A percentile compares a stretch with the other conserved stretches of the same genome.
Conservation (phyloP, 495 filamentous ascomycete genomes). For the Astrocystis sublimbata region DNA sequence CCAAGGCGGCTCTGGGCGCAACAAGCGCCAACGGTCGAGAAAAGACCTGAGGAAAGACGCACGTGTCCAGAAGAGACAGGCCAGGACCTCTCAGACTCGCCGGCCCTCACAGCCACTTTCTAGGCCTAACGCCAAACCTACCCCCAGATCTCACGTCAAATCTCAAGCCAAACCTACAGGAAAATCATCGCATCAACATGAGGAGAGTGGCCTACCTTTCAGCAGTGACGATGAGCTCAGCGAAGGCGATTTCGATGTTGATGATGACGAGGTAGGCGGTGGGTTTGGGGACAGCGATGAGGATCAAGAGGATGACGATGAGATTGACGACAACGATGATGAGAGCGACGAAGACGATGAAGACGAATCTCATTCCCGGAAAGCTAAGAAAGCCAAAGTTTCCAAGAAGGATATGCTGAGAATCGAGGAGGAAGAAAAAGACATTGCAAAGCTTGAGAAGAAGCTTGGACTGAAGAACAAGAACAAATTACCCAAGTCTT, state of each 20-base stretch:
- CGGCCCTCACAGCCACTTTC: conserved; percentile 15
- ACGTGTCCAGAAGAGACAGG: conserved; percentile 43
- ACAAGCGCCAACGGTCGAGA: conserved; percentile 36
- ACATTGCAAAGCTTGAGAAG: conserved; percentile 86
- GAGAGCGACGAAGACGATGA: conserved; percentile 42
- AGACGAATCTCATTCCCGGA: conserved; percentile 25
- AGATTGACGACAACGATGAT: conserved; percentile 31
- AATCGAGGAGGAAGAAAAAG: conserved; percentile 74
- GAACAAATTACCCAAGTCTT: conserved; percentile 70
- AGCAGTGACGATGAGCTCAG: conserved; percentile 27
- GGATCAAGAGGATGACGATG: conserved; percentile 28
- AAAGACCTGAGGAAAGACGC: conserved; percentile 55
- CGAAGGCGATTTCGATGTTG: conserved; percentile 25
- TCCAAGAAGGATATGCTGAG: conserved; percentile 64
- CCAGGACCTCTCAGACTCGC: conserved; percentile 21
- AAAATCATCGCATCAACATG: conserved; percentile 9
- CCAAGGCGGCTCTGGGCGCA: conserved; percentile 13
- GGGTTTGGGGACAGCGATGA: conserved; percentile 25
- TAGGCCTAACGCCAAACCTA: not conserved
- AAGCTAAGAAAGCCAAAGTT: conserved; percentile 38
- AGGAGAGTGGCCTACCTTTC: conserved; percentile 24
- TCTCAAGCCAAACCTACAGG: too few species aligned
- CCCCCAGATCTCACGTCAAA: too few species aligned
- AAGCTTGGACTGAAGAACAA: conserved; percentile 83
- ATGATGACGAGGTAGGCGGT: conserved; percentile 27